These are phyloP conservation scores for Aquilaria agallochum DNA, from an alignment of 441 rosid species.

Conservation along the genomic window DNA sequence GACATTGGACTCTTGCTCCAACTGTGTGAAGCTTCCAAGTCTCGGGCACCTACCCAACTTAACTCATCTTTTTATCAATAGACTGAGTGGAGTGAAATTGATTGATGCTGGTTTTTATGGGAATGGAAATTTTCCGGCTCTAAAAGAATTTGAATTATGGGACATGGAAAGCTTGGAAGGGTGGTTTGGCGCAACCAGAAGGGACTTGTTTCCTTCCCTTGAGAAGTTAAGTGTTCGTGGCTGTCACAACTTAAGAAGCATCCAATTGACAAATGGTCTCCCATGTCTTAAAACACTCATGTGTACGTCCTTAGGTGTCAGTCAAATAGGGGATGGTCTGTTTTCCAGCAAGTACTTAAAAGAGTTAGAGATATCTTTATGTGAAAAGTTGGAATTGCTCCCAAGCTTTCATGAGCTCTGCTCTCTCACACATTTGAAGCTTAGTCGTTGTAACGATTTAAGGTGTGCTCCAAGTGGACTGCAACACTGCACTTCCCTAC, in stretches of 20 bases:
- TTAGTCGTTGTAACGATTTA: too few species aligned
- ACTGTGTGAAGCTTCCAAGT: constrained; percentile 5
- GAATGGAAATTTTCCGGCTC: constrained; percentile 1
- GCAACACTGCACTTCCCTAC: too few species aligned
- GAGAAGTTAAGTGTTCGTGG: not conserved
- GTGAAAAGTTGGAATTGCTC: too few species aligned
- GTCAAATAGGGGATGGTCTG: not conserved
- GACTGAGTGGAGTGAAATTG: not conserved
- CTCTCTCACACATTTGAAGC: too few species aligned
- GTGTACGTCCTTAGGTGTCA: not conserved
- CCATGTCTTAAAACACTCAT: too few species aligned
- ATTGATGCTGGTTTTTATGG: constrained; percentile 1
- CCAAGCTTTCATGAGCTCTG: too few species aligned
- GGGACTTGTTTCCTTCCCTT: constrained; percentile 5
- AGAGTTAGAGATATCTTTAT: too few species aligned
- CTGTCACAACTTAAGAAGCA: not conserved
- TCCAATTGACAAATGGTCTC: too few species aligned
- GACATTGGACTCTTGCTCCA: not conserved
- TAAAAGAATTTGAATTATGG: not conserved
- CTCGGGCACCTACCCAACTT: constrained; percentile 9
- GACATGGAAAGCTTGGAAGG: constrained; percentile 4
- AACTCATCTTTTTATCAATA: constrained; percentile 1
- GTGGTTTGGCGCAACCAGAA: not conserved
- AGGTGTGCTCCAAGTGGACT: too few species aligned
- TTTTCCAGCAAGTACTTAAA: not conserved